Percentiles rank a stretch among this genome's conserved stretches.
These are phyloP conservation scores for Pythium sukuiense DNA, from an alignment of 352 stramenopile genomes.

Conservation along the genomic window DNA sequence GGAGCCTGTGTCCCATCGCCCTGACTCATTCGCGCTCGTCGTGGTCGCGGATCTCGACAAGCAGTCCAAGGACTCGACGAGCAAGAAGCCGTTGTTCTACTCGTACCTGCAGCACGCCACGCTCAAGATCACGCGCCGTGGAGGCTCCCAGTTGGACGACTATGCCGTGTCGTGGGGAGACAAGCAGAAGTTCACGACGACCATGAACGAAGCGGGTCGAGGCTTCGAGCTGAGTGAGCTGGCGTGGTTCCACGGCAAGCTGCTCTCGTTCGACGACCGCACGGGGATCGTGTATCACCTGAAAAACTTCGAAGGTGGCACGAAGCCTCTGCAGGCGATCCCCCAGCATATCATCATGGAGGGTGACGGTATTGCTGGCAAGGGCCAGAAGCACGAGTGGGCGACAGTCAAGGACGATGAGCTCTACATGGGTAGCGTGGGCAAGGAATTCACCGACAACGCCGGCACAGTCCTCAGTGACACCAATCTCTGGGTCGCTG, in stretches of 20 bases:
- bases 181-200: slow-evolving; percentile 72
- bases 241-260: slow-evolving; percentile 78
- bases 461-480: slow-evolving; percentile 92
- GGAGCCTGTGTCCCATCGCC: slow-evolving; percentile 22
- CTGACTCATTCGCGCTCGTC: slow-evolving; percentile 82
- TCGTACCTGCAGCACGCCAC: slow-evolving; percentile 91
- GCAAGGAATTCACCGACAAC: slow-evolving; percentile 93
- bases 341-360: slow-evolving; percentile 97
- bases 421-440: slow-evolving; percentile 96
- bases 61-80: slow-evolving; percentile 84
- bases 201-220: slow-evolving; percentile 93
- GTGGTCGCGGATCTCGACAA: slow-evolving; percentile 97
- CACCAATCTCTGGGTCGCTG: slow-evolving; percentile 97
- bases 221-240: slow-evolving; percentile 97
- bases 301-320: slow-evolving; percentile 78
- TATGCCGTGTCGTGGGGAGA: slow-evolving; percentile 73
- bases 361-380: slow-evolving; percentile 94
- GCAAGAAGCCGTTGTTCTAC: slow-evolving; percentile 89
- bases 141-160: slow-evolving; percentile 35
- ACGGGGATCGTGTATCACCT: slow-evolving; percentile 98
- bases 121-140: slow-evolving; percentile 63
- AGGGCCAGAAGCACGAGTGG: slow-evolving; percentile 99
- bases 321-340: slow-evolving; percentile 83
- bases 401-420: slow-evolving; percentile 97
- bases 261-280: slow-evolving; percentile 97